Base-by-base conservation (phyloP, 179 eudicot genomes). In the Beta lomatogona region DNA sequence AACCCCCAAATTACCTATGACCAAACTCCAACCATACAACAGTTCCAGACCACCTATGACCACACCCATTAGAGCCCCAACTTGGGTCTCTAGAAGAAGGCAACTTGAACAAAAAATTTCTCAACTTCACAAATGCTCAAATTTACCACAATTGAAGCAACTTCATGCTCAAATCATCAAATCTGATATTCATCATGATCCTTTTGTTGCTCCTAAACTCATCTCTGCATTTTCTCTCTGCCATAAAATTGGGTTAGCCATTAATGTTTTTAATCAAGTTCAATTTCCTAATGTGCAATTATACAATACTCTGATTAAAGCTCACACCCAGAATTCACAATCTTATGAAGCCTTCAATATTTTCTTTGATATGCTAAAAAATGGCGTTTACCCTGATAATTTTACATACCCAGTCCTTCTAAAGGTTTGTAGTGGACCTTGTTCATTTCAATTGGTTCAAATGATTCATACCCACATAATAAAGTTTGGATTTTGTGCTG, bases 131-230 rank as follows among this genome's bases (percentile, higher is more conserved):
- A 92, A 90, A 82, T 90, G 89, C 88, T 82, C 85, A 14, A 84
- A 94, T 74, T 71, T 91, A 54, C 79, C 85, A 54, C 91, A 89
- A 0, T 28, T 92, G 45, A 94, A 88, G 48, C 97, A 95, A 85
- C 21, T 95, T 63, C 92, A 89, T 31, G 95, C 98, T 9, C 90
- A 88, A 60, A 86, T 89, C 13, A 88, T 89, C 89, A 95, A 88
- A 84, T 73, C 82, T 28, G 79, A 90, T 73, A 91, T 92, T 25
- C 95, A 94, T 5, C 13, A 73, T 9, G 95, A 95, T 86, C 91
- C 81, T 18, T 90, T 82, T 54, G 80, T 91, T 9, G 89, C 89
- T 0, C 91, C 97, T 11, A 94, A 94, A 77, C 91, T 95, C 65
- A 70, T 95, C 83, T 67, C 93, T n/a, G 92, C 92, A 8, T 90